Percentiles rank a stretch among this genome's conserved stretches.
These are phyloP conservation scores for Dimocarpus longan DNA, from an alignment of 345 rosid genomes.

Conservation along the genomic window DNA sequence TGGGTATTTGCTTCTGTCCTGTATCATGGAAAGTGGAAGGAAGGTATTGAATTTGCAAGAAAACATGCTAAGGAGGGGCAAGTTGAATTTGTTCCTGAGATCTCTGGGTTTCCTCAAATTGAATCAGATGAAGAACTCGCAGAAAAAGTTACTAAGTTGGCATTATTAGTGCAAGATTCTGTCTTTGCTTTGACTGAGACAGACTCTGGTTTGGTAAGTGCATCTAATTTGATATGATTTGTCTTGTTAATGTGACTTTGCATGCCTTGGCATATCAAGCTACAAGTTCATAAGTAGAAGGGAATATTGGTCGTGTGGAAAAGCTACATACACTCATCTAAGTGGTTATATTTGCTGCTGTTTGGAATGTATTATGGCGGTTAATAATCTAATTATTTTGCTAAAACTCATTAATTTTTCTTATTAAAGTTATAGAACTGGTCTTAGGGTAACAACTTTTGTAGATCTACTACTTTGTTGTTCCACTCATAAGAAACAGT, in stretches of 20 bases:
- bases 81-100: slow-evolving; percentile 57
- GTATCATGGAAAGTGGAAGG: slow-evolving; percentile 67
- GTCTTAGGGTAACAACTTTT: neutral
- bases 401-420: neutral
- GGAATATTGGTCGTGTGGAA: neutral
- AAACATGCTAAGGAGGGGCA: slow-evolving; percentile 37
- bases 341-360: neutral
- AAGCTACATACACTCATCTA: neutral
- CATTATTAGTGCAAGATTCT: slow-evolving; percentile 48
- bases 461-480: neutral
- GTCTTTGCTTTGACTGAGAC: slow-evolving; percentile 44
- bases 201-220: slow-evolving; percentile 59
- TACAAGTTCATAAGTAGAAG: neutral
- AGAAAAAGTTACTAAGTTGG: slow-evolving; percentile 57
- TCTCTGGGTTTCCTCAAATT: slow-evolving; percentile 47
- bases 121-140: slow-evolving; percentile 64
- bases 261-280: neutral
- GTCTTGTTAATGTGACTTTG: neutral
- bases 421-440: neutral
- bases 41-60: slow-evolving; percentile 66
- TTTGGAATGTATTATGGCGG: neutral
- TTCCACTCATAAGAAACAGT: neutral
- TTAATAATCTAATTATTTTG: neutral
- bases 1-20: slow-evolving; percentile 73
- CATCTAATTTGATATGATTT: slow-evolving; percentile 1